phyloP scores from a whole-genome alignment of 2,329 filamentous ascomycete genomes.

The Botryotinia narcissicola region DNA sequence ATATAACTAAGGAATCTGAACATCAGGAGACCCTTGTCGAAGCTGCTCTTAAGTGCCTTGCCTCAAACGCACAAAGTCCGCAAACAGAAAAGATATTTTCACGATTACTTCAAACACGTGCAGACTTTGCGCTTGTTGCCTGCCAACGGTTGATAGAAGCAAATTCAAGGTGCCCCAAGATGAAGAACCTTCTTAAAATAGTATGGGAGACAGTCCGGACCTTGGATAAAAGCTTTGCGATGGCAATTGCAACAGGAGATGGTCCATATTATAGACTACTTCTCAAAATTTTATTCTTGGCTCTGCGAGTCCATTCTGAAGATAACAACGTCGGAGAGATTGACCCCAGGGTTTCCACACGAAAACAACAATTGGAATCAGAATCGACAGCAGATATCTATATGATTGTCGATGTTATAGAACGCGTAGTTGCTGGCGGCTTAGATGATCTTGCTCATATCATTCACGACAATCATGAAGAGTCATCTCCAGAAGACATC shows the following conservation, averaged over 20 bases:
- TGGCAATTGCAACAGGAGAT: conserved; percentile 54
- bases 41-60: conserved; percentile 74
- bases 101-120: conserved; percentile 70
- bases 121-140: conserved; percentile 77
- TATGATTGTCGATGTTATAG: conserved; percentile 67
- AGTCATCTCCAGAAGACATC: conserved; percentile 74
- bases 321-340: conserved; percentile 22
- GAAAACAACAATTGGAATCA: conserved; percentile 21
- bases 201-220: conserved; percentile 60
- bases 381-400: conserved; percentile 40
- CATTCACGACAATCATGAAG: conserved; percentile 70
- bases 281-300: conserved; percentile 80
- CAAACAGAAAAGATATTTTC: conserved; percentile 80
- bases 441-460: conserved; percentile 79
- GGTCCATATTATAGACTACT: conserved; percentile 77
- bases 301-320: conserved; percentile 61
- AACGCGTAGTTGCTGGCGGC: conserved; percentile 74
- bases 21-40: conserved; percentile 46
- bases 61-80: conserved; percentile 69
- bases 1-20: conserved; percentile 36
- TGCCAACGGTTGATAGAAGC: conserved; percentile 72
- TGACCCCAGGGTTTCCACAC: conserved; percentile 29
- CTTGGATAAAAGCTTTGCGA: conserved; percentile 57
- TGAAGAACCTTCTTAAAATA: conserved; percentile 53
- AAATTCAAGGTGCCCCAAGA: conserved; percentile 48